These are phyloP conservation scores for Fusarium caatingaense DNA, from an alignment of 2,329 filamentous ascomycete genomes.

Conservation along the genomic window DNA sequence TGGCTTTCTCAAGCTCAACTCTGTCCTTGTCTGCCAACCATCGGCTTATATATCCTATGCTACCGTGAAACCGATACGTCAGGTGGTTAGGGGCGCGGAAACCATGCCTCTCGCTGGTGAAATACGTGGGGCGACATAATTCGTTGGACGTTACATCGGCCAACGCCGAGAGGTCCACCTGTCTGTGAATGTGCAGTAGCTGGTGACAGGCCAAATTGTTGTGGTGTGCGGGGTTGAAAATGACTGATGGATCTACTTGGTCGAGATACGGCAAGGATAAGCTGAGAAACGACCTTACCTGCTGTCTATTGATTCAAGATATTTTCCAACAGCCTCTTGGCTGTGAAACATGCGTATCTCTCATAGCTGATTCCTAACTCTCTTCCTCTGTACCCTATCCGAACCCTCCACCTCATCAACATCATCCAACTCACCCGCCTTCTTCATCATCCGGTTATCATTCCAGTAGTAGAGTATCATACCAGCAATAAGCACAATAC, in stretches of 20 bases:
- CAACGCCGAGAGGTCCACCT: not conserved
- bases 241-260: no score
- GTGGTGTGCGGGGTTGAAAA: not conserved
- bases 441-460: not conserved
- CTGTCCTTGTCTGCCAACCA: no score
- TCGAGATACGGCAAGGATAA: no score
- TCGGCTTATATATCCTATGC: no score
- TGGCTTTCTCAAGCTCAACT: no score
- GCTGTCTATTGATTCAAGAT: not conserved
- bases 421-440: not conserved
- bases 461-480: slow-evolving; percentile 21
- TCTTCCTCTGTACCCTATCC: not conserved
- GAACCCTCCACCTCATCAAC: not conserved
- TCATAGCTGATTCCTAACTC: not conserved
- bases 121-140: not conserved
- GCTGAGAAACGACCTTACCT: no score
- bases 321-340: not conserved
- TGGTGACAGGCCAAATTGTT: not conserved
- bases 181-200: not conserved
- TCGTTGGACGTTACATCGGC: not conserved
- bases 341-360: not conserved
- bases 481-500: slow-evolving; percentile 9
- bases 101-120: no score
- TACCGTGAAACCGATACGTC: no score
- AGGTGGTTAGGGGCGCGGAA: no score